phyloP scores from a whole-genome alignment of 331 rosid genomes.

The Quercus tomentella region DNA sequence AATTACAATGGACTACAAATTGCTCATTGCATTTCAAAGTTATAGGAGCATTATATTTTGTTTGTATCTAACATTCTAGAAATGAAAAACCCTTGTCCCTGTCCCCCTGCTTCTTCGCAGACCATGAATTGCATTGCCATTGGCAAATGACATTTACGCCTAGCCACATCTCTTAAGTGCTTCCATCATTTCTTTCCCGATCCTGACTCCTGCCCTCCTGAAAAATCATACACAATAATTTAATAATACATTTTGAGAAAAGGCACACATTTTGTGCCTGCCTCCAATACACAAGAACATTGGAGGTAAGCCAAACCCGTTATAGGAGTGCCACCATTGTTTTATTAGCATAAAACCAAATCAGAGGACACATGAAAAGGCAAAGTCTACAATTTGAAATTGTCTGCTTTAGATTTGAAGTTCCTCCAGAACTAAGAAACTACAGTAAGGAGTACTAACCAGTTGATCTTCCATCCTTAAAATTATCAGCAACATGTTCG shows the following conservation, averaged over 20 bases:
- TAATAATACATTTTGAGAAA: no score
- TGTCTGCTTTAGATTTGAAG: neutral
- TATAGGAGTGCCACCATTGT: neutral
- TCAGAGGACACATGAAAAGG: neutral
- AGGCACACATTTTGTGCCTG: no score
- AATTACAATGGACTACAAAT: conserved; percentile 6
- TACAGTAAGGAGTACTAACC: conserved; percentile 36
- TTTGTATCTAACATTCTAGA: conserved; percentile 10
- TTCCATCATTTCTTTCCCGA: conserved; percentile 25
- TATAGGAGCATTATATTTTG: neutral
- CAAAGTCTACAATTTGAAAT: neutral
- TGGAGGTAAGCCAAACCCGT: neutral
- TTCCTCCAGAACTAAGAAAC: neutral
- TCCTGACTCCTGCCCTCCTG: conserved; percentile 33
- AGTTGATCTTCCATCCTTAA: conserved; percentile 39
- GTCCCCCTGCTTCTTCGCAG: conserved; percentile 12
- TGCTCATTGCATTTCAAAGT: conserved; percentile 11
- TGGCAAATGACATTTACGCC: conserved; percentile 13
- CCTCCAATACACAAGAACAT: no score
- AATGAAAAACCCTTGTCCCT: neutral
- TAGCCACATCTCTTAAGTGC: conserved; percentile 20
- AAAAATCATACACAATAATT: neutral
- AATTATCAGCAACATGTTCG: conserved; percentile 40
- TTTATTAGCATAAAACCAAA: neutral
- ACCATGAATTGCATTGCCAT: conserved; percentile 15